Base-by-base conservation (phyloP, 176 grass and related monocot genomes). In the Puya raimondii region DNA sequence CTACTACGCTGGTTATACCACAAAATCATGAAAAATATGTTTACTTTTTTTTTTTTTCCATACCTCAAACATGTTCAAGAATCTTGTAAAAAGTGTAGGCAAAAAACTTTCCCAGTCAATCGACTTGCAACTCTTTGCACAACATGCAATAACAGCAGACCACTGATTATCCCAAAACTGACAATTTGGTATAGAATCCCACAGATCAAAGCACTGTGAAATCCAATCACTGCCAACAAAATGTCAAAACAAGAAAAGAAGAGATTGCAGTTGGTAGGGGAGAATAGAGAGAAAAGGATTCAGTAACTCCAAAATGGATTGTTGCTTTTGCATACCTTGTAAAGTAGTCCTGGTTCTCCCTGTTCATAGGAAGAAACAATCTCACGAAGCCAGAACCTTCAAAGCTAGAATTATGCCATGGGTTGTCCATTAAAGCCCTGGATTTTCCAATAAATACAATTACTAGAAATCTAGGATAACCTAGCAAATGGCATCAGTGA, bases 61-160 rank as follows among this genome's bases (percentile, higher is more conserved):
- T 79, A 97, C 93, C 93, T 97, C 89, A 83, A 97, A 97, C 86
- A 90, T 92, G 79, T 97, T 97, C 71, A 97, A 83, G 73, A 83
- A 85, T 70, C 59, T 73, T 26, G 86, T 87, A 80, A 90, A 97
- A 64, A 97, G 71, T 72, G 76, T 67, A 3, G 93, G 86, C 52
- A 92, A 80, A 81, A 92, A 97, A 33, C 72, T 72, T 77, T 97
- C 81, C 88, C 88, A 97, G 69, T 97, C 85, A 67, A 92, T 72
- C 23, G 68, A 91, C 54, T 64, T 87, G 66, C 74, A 85, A 83
- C 54, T 83, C 80, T 90, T 97, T 77, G 91, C 85, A 72, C 84
- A 97, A 20, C 89, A 86, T 77, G 86, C 84, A 72, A 97, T 82
- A 69, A 97, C 78, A 79, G 82, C 82, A 72, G 80, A 65, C 93